A percentile compares a stretch with the other conserved stretches of the same genome.
phyloP scores from a whole-genome alignment of 2,329 filamentous ascomycete species.

The Beauveria rudraprayagi region DNA sequence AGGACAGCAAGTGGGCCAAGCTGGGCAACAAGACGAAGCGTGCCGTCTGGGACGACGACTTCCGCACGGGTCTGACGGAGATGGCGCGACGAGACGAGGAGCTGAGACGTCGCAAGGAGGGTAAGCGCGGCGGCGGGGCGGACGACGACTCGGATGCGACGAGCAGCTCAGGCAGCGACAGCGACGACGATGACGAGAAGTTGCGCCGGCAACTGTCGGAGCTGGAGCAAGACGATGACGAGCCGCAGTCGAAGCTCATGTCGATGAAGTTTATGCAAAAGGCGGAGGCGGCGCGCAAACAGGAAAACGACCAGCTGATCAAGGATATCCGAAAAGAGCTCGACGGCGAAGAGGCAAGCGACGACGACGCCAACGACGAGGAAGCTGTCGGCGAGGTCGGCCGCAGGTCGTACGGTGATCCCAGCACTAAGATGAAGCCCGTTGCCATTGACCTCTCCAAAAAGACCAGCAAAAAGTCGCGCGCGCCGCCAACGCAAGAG shows the following conservation, averaged over 20 bases:
- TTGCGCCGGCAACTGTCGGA: constrained; percentile 39
- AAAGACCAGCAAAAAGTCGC: constrained; percentile 17
- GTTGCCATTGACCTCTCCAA: constrained; percentile 23
- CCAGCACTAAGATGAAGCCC: constrained; percentile 25
- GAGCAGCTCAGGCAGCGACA: constrained; percentile 20
- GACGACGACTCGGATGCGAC: constrained; percentile 46
- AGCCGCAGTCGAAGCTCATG: constrained; percentile 59
- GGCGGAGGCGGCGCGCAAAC: constrained; percentile 69
- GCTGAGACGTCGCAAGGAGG: constrained; percentile 69
- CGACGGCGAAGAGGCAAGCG: constrained; percentile 48
- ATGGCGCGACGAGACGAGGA: constrained; percentile 80
- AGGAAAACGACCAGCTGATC: constrained; percentile 71
- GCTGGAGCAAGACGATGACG: constrained; percentile 39
- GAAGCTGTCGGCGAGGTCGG: constrained; percentile 55
- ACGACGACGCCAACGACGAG: constrained; percentile 18
- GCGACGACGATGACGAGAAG: constrained; percentile 51
- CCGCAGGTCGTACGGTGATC: constrained; percentile 58
- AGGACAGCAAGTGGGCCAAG: constrained; percentile 90
- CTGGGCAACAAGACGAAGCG: constrained; percentile 69
- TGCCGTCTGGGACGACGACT: constrained; percentile 83
- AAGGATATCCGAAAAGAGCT: constrained; percentile 64
- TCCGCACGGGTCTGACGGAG: constrained; percentile 66
- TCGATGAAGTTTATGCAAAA: constrained; percentile 93
- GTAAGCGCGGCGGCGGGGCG: constrained; percentile 43
- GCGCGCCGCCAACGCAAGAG: constrained; percentile 22